Conservation (phyloP, 2,329 filamentous ascomycete species). For the Cryphonectria parasitica region DNA sequence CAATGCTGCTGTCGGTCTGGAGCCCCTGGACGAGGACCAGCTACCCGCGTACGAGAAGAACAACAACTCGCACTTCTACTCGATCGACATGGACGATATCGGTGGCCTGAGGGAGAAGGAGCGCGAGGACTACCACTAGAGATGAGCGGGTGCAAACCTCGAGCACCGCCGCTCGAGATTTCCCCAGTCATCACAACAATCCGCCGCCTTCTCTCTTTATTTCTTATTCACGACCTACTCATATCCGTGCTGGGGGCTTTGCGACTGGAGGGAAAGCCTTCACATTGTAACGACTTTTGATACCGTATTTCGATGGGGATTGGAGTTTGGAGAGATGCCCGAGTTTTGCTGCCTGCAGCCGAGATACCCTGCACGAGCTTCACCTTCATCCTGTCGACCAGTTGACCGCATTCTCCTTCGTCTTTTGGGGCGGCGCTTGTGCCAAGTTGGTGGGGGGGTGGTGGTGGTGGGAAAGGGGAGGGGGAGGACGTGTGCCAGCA, state of each 20-base stretch:
- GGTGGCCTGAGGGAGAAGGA: slow-evolving; percentile 94
- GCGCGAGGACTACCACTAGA: slow-evolving; percentile 42
- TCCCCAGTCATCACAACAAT: slow-evolving; percentile 12
- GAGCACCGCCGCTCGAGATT: neutral
- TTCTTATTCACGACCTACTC: slow-evolving; percentile 21
- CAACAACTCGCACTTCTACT: slow-evolving; percentile 80
- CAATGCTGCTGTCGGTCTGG: slow-evolving; percentile 80
- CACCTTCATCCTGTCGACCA: slow-evolving; percentile 26
- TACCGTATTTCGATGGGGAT: slow-evolving; percentile 26
- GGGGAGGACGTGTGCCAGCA: neutral
- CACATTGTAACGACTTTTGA: slow-evolving; percentile 28
- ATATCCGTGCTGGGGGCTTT: slow-evolving; percentile 24
- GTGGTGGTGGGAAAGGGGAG: slow-evolving; percentile 6
- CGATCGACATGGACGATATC: slow-evolving; percentile 91
- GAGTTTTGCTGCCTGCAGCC: slow-evolving; percentile 28
- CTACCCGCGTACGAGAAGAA: slow-evolving; percentile 90
- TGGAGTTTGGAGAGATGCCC: slow-evolving; percentile 27
- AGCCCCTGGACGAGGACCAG: slow-evolving; percentile 79
- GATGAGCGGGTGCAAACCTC: neutral
- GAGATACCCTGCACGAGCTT: slow-evolving; percentile 28
- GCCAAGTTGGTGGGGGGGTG: neutral
- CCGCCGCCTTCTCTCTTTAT: slow-evolving; percentile 13
- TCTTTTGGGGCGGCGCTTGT: slow-evolving; percentile 6
- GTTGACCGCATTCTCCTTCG: slow-evolving; percentile 18
- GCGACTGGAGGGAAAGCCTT: slow-evolving; percentile 11